Percentiles rank a stretch among this genome's conserved stretches.
Evolutionary conservation across 441 rosid genomes (phyloP).

Genomic region (California macrophylla): DNA sequence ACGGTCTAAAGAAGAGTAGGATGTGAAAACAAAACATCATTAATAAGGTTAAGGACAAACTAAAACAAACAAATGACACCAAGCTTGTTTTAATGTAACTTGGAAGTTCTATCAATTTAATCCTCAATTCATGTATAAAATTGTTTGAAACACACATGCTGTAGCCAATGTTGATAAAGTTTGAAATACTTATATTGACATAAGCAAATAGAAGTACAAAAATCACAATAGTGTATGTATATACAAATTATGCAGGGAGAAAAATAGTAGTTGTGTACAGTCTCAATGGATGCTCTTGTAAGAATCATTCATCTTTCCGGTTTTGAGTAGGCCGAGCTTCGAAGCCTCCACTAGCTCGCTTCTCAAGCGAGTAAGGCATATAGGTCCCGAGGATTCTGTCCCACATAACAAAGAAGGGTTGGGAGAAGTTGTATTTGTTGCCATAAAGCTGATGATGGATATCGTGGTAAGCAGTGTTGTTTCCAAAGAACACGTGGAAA

Average conservation of each 20-base stretch:
- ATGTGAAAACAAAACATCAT: no score
- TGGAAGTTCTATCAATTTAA: no score
- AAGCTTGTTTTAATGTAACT: no score
- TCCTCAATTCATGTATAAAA: no score
- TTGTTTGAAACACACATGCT: no score
- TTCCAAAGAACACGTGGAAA: conserved; percentile 70
- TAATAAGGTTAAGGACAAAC: no score
- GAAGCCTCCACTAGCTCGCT: conserved; percentile 64
- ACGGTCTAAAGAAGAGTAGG: no score
- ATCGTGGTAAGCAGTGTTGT: conserved; percentile 89
- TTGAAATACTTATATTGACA: conserved; percentile 11
- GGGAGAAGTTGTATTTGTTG: conserved; percentile 80
- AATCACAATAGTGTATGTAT: conserved; percentile 26
- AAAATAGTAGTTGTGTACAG: conserved; percentile 25
- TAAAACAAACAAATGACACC: no score
- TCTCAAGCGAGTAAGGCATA: conserved; percentile 80
- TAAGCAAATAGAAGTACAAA: conserved; percentile 13
- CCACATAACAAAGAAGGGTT: conserved; percentile 89
- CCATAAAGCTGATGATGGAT: conserved; percentile 91
- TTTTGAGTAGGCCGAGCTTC: conserved; percentile 55
- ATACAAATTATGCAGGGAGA: conserved; percentile 21
- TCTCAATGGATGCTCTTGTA: conserved; percentile 7
- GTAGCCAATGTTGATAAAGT: neutral
- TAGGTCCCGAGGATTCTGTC: conserved; percentile 82
- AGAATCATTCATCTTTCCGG: conserved; percentile 42